phyloP scores from a whole-genome alignment of 768 basidiomycete species.

The Mycena polygramma region DNA sequence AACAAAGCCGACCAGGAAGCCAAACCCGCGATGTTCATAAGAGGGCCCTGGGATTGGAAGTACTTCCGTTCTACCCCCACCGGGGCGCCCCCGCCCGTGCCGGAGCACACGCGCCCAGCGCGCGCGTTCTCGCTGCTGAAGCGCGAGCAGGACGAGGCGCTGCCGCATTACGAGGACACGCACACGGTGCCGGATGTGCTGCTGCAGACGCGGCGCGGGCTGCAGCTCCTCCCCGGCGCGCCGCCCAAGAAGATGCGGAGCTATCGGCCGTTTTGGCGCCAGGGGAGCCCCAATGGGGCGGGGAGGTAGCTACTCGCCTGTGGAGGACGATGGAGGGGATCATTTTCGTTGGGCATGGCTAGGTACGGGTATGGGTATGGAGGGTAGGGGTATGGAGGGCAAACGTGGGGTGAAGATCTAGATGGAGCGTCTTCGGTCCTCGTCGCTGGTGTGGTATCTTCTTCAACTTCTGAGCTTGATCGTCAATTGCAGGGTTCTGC shows the following conservation, averaged over 20 bases:
- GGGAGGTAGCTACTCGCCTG: neutral
- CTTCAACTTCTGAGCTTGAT: too few relatives aligned
- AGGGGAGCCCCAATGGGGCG: neutral
- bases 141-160: conserved; percentile 2
- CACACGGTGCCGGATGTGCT: conserved; percentile 5
- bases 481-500: too few relatives aligned
- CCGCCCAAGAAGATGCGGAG: neutral
- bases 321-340: neutral
- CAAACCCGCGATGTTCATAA: too few relatives aligned
- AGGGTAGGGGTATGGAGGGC: too few relatives aligned
- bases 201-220: neutral
- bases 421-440: too few relatives aligned
- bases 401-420: too few relatives aligned
- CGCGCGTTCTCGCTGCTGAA: conserved; percentile 9
- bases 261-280: conserved; percentile 1
- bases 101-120: neutral
- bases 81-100: neutral
- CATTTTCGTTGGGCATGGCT: too few relatives aligned
- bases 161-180: conserved; percentile 8
- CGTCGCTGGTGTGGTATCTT: too few relatives aligned
- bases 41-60: too few relatives aligned
- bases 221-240: conserved; percentile 2
- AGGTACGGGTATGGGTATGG: too few relatives aligned
- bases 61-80: neutral
- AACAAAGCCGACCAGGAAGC: too few relatives aligned